These are phyloP conservation scores for Ceratobasidium papillatum DNA, from an alignment of 1,284 basidiomycete species.

Conservation along the genomic window DNA sequence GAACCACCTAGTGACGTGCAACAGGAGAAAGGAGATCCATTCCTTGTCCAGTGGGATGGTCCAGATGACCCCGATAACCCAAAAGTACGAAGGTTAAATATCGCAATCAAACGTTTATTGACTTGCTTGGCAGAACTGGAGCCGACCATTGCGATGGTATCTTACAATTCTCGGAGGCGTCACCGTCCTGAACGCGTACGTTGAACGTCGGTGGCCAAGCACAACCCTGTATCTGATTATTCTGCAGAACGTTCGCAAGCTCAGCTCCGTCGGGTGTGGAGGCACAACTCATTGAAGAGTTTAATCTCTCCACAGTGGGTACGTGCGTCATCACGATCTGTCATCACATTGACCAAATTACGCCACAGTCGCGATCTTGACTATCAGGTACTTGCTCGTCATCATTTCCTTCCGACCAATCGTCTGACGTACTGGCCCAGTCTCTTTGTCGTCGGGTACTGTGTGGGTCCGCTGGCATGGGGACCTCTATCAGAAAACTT, in stretches of 20 bases:
- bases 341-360: conserved; percentile 57
- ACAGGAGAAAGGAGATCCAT: conserved; percentile 50
- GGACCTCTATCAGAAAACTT: conserved; percentile 59
- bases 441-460: conserved; percentile 62
- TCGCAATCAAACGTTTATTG: neutral
- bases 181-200: conserved; percentile 73
- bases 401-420: conserved; percentile 46
- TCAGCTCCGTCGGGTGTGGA: conserved; percentile 64
- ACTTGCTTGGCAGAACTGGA: conserved; percentile 62
- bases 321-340: conserved; percentile 44
- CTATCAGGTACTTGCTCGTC: conserved; percentile 8
- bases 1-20: conserved; percentile 35
- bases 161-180: conserved; percentile 67
- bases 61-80: conserved; percentile 58
- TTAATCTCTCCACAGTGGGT: conserved; percentile 64
- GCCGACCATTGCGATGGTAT: conserved; percentile 65
- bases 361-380: conserved; percentile 44
- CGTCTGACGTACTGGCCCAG: conserved; percentile 57
- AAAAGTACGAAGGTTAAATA: conserved; percentile 51
- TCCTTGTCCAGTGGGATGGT: conserved; percentile 54
- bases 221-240: conserved; percentile 42
- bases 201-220: conserved; percentile 41
- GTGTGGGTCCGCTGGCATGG: conserved; percentile 66
- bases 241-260: conserved; percentile 66
- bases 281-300: conserved; percentile 60